Evolutionary conservation across 1,284 basidiomycete genomes (phyloP).

Genomic region (Pholiota adiposa): DNA sequence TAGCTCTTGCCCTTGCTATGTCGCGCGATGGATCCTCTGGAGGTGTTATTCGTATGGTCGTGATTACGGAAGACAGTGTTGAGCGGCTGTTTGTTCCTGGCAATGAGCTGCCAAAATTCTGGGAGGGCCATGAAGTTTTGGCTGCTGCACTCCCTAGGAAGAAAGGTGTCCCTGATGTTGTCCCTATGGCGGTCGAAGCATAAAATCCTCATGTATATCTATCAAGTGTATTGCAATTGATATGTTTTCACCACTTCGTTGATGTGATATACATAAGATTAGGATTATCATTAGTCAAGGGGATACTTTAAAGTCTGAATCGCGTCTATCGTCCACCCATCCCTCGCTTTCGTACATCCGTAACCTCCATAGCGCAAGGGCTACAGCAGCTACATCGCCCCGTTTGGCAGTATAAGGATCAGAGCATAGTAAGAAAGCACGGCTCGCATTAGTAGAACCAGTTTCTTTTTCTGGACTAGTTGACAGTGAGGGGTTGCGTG

Average conservation of each 20-base stretch:
- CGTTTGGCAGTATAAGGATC: slow-evolving; percentile 48
- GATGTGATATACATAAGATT: neutral
- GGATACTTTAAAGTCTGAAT: too few relatives aligned
- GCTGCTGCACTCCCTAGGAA: slow-evolving; percentile 37
- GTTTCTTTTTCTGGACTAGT: neutral
- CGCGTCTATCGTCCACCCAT: slow-evolving; percentile 34
- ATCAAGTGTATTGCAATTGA: neutral
- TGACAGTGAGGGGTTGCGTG: slow-evolving; percentile 15
- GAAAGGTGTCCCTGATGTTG: slow-evolving; percentile 39
- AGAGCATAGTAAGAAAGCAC: slow-evolving; percentile 70
- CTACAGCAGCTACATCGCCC: slow-evolving; percentile 64
- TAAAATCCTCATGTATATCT: slow-evolving; percentile 29
- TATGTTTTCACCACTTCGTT: neutral
- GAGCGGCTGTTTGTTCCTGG: slow-evolving; percentile 97
- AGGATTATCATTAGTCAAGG: slow-evolving; percentile 1
- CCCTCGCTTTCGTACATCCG: slow-evolving; percentile 69
- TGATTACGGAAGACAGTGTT: slow-evolving; percentile 92
- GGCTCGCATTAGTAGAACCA: slow-evolving; percentile 51
- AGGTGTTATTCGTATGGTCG: slow-evolving; percentile 96
- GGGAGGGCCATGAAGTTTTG: slow-evolving; percentile 80
- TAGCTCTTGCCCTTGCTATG: slow-evolving; percentile 96
- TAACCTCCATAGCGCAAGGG: slow-evolving; percentile 75
- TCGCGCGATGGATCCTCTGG: slow-evolving; percentile 97
- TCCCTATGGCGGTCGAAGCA: slow-evolving; percentile 72
- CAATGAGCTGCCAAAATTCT: slow-evolving; percentile 85